These are phyloP conservation scores for Conringia planisiliqua DNA, from an alignment of 345 rosid species.

Conservation along the genomic window DNA sequence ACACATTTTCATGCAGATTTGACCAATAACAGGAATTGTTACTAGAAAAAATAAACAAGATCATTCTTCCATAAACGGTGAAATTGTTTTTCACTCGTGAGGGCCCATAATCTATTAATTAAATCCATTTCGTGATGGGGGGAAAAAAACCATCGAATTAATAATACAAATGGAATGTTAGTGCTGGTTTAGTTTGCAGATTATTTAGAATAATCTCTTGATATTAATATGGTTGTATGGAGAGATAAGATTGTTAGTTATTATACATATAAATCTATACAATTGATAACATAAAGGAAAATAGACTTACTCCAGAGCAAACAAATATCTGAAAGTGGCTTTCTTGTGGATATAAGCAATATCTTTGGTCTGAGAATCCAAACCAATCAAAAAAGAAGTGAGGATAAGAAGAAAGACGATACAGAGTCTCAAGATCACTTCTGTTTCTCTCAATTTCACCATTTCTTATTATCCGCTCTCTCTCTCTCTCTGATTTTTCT, in stretches of 20 bases:
- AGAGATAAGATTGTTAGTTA: not conserved
- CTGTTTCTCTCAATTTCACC: conserved; percentile 32
- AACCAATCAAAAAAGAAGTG: conserved; percentile 41
- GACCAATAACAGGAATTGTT: conserved; percentile 4
- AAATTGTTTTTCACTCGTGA: not conserved
- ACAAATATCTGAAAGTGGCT: conserved; percentile 48
- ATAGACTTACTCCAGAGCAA: conserved; percentile 44
- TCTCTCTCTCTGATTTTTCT: not conserved
- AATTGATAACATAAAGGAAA: not conserved
- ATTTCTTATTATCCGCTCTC: not conserved
- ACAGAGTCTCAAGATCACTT: conserved; percentile 42
- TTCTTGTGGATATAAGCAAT: conserved; percentile 35
- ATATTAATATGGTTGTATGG: not conserved
- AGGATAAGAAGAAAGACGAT: conserved; percentile 36
- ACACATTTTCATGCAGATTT: not conserved
- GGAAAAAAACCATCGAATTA: not conserved
- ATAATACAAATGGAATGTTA: not conserved
- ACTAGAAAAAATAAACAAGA: not conserved
- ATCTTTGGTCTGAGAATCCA: conserved; percentile 46
- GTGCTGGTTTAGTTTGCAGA: not conserved
- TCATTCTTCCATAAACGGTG: not conserved
- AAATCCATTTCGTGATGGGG: not conserved
- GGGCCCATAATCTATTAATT: not conserved
- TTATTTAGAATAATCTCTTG: not conserved
- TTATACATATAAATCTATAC: not conserved